A percentile compares a stretch with the other conserved stretches of the same genome.
phyloP scores from a whole-genome alignment of 441 rosid species.

The Pelargonium myrrhifolium region DNA sequence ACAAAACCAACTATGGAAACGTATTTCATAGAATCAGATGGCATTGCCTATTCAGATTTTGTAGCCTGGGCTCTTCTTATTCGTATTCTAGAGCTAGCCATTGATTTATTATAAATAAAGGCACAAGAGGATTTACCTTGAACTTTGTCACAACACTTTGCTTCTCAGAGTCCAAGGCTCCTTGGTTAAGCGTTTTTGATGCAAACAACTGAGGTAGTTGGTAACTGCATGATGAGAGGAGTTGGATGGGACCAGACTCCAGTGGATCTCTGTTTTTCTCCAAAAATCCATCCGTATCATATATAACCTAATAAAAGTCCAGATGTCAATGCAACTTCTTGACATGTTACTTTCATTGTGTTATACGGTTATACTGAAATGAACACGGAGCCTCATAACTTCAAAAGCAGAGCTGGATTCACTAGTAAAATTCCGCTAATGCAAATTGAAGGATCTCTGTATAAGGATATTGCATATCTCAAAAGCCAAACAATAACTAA shows the following conservation, averaged over 20 bases:
- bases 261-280: conserved; percentile 86
- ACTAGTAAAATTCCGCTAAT: too few species aligned
- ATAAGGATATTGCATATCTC: not conserved
- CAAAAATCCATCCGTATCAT: conserved; percentile 87
- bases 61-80: not conserved
- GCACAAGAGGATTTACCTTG: conserved; percentile 45
- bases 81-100: not conserved
- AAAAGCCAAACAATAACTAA: conserved; percentile 28
- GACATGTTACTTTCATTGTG: not conserved
- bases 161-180: conserved; percentile 36
- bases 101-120: not conserved
- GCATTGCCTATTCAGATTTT: not conserved
- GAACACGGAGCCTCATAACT: not conserved
- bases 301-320: conserved; percentile 40
- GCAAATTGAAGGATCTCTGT: too few species aligned
- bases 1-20: not conserved
- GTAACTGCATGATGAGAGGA: conserved; percentile 59
- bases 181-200: conserved; percentile 34
- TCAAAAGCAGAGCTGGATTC: not conserved
- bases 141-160: conserved; percentile 71
- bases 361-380: not conserved
- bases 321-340: conserved; percentile 15
- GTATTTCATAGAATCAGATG: not conserved
- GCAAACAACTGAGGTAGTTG: conserved; percentile 46
- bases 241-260: conserved; percentile 49